Conservation (phyloP, 331 rosid genomes). For the Phaseolus coccineus region DNA sequence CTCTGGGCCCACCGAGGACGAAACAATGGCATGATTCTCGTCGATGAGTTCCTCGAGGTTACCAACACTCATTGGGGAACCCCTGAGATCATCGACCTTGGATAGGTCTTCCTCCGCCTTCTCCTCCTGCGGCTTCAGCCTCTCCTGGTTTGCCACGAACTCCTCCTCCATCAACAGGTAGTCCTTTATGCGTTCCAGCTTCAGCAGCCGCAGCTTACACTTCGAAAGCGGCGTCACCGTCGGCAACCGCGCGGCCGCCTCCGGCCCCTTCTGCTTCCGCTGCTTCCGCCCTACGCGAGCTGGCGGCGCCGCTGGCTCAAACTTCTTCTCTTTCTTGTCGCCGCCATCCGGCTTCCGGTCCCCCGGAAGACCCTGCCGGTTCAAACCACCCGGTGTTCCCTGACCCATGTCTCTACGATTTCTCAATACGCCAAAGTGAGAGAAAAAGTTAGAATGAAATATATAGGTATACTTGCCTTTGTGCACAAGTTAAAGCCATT, state of each 20-base stretch:
- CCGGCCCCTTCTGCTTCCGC: conserved; percentile 96
- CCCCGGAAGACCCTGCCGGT: conserved; percentile 86
- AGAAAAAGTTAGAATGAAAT: neutral
- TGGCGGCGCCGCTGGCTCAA: conserved; percentile 72
- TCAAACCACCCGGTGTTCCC: conserved; percentile 94
- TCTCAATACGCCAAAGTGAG: neutral
- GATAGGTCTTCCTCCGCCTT: conserved; percentile 98
- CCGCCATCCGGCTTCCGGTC: conserved; percentile 80
- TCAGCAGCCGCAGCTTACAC: conserved; percentile 85
- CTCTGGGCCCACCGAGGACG: conserved; percentile 97
- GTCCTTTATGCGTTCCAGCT: conserved; percentile 93
- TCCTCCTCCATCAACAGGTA: conserved; percentile 96
- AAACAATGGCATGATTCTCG: conserved; percentile 96
- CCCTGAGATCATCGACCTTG: conserved; percentile 95
- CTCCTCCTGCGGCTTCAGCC: conserved; percentile 97
- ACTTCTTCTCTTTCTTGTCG: conserved; percentile 94
- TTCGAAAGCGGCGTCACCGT: conserved; percentile 89
- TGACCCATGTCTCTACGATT: conserved; percentile 69
- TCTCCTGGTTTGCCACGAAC: conserved; percentile 91
- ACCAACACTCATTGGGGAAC: conserved; percentile 98
- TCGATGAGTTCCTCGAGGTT: conserved; percentile 92
- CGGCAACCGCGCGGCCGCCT: conserved; percentile 95
- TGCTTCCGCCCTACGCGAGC: conserved; percentile 96
- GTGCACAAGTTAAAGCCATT: conserved; percentile 11
- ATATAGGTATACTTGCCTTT: conserved; percentile 36